Evolutionary conservation across 2,329 filamentous ascomycete genomes (phyloP).

Genomic region (Plectosphaerella sp.): DNA sequence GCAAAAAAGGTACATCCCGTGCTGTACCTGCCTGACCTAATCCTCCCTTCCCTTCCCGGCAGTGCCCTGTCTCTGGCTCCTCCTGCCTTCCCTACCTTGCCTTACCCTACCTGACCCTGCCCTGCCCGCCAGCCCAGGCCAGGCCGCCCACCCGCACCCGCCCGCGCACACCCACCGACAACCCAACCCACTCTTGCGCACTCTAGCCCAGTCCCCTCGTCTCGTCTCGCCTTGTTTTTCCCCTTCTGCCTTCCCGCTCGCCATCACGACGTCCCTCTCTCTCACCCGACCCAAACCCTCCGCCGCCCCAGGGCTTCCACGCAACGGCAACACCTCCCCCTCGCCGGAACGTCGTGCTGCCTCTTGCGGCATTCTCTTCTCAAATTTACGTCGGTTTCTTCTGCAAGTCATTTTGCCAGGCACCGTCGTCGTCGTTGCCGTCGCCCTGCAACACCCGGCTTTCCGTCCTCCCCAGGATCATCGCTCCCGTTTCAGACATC

Average conservation of each 20-base stretch:
- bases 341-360: not conserved
- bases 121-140: constrained; percentile 1
- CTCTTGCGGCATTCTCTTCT: too few species aligned
- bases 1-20: too few species aligned
- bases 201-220: not conserved
- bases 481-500: not conserved
- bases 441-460: not conserved
- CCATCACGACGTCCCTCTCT: constrained; percentile 5
- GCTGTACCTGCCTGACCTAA: not conserved
- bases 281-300: not conserved
- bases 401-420: too few species aligned
- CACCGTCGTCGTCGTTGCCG: too few species aligned
- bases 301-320: not conserved
- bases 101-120: not conserved
- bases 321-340: not conserved
- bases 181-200: not conserved
- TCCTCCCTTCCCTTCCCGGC: not conserved
- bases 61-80: constrained; percentile 3
- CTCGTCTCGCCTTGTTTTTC: constrained; percentile 3
- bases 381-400: too few species aligned
- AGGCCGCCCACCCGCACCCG: not conserved
- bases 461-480: not conserved
- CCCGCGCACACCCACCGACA: not conserved
- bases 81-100: not conserved
- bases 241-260: constrained; percentile 7